These are phyloP conservation scores for Lyophyllum atratum DNA, from an alignment of 768 basidiomycete species.

Conservation along the genomic window DNA sequence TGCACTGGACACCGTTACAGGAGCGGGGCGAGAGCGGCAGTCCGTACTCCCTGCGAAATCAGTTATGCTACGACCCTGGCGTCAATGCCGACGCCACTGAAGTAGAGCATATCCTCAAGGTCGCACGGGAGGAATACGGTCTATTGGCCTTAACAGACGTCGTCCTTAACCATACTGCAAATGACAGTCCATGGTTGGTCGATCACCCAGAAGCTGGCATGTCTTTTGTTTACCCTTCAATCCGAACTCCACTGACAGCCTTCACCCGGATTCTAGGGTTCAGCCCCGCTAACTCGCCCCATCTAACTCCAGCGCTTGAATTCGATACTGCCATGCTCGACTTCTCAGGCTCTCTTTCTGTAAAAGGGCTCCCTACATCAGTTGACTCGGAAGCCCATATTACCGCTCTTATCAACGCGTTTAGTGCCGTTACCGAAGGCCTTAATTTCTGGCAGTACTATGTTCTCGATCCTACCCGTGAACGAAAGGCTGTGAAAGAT, in stretches of 20 bases:
- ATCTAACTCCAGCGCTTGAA: conserved; percentile 90
- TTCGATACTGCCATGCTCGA: conserved; percentile 85
- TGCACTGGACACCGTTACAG: conserved; percentile 96
- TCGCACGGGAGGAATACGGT: conserved; percentile 85
- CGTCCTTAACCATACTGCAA: conserved; percentile 96
- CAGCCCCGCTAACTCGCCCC: conserved; percentile 88
- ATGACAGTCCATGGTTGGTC: conserved; percentile 87
- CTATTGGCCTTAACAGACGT: conserved; percentile 91
- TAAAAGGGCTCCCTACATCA: conserved; percentile 70
- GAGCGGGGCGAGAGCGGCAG: conserved; percentile 87
- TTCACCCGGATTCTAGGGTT: conserved; percentile 55
- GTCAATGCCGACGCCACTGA: conserved; percentile 61
- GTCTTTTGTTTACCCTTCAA: conserved; percentile 18
- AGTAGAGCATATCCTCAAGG: conserved; percentile 63
- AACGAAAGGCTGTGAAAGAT: conserved; percentile 57
- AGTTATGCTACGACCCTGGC: conserved; percentile 78
- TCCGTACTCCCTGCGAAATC: conserved; percentile 92
- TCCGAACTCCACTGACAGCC: background rate
- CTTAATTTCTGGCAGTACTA: conserved; percentile 94
- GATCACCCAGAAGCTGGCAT: conserved; percentile 95
- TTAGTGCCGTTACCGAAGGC: conserved; percentile 58
- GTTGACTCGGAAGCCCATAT: conserved; percentile 72
- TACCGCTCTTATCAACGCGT: conserved; percentile 60
- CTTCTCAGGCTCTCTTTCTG: conserved; percentile 68
- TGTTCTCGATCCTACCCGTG: conserved; percentile 72